A percentile compares a stretch with the other conserved stretches of the same genome.
These are phyloP conservation scores for Tricholoma sp. DNA, from an alignment of 768 basidiomycete genomes.

Conservation along the genomic window DNA sequence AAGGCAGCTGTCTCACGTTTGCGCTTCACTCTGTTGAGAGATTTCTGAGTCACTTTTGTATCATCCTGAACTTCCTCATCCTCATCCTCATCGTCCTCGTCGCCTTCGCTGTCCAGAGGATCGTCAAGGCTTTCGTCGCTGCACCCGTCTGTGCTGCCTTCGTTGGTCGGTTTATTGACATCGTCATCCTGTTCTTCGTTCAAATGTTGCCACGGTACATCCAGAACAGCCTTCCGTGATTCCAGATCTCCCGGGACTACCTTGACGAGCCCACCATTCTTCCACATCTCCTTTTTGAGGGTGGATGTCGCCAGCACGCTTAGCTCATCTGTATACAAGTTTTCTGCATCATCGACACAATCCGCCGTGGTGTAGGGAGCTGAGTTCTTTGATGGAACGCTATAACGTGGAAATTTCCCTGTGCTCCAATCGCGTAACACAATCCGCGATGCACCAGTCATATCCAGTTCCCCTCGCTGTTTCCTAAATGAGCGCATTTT, in stretches of 20 bases:
- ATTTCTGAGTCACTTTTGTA: constrained; percentile 31
- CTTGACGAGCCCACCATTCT: constrained; percentile 54
- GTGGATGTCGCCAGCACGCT: constrained; percentile 40
- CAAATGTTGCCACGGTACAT: constrained; percentile 40
- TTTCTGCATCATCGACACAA: constrained; percentile 12
- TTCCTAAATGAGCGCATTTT: constrained; percentile 2
- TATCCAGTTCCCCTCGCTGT: constrained; percentile 70
- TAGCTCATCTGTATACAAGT: constrained; percentile 43
- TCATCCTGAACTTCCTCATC: constrained; percentile 36
- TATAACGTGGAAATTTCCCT: constrained; percentile 71
- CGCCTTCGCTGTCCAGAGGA: constrained; percentile 33
- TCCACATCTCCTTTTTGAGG: constrained; percentile 67
- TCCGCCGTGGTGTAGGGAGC: constrained; percentile 6
- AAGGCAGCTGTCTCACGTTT: constrained; percentile 30
- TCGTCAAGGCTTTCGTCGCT: constrained; percentile 29
- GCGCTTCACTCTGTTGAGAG: constrained; percentile 40
- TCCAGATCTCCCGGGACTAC: constrained; percentile 30
- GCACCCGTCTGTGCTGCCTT: constrained; percentile 22
- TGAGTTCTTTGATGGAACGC: constrained; percentile 36
- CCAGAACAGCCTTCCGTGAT: constrained; percentile 32
- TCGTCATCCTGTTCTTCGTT: constrained; percentile 32
- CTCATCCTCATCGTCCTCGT: constrained; percentile 33
- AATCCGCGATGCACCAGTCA: constrained; percentile 69
- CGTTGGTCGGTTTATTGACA: constrained; percentile 22
- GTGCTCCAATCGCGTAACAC: constrained; percentile 83